These are phyloP conservation scores for Penicillium coprophilum DNA, from an alignment of 495 filamentous ascomycete species.

Conservation along the genomic window DNA sequence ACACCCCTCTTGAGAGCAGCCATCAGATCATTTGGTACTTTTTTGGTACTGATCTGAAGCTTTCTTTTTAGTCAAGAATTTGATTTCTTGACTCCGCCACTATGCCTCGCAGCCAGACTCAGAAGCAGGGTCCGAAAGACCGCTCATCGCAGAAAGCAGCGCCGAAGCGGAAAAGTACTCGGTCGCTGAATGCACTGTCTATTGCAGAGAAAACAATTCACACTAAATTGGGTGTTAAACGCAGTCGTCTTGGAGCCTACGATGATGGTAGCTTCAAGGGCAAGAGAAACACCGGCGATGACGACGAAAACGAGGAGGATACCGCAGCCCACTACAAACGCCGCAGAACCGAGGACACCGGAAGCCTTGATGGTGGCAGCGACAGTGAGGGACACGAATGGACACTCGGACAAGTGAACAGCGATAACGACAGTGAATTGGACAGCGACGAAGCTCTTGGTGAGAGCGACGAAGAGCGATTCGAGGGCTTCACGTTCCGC, in stretches of 20 bases:
- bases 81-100: constrained; percentile 21
- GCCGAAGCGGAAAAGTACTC: constrained; percentile 52
- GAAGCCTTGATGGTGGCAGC: constrained; percentile 58
- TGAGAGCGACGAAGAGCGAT: constrained; percentile 79
- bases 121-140: constrained; percentile 47
- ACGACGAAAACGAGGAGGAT: constrained; percentile 49
- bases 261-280: constrained; percentile 48
- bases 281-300: constrained; percentile 41
- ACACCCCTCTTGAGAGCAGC: constrained; percentile 21
- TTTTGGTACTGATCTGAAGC: constrained; percentile 8
- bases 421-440: constrained; percentile 77
- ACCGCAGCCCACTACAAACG: constrained; percentile 50
- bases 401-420: constrained; percentile 73
- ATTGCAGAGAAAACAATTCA: constrained; percentile 68
- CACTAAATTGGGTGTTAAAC: constrained; percentile 49
- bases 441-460: constrained; percentile 95
- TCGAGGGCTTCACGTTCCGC: constrained; percentile 72
- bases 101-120: constrained; percentile 70
- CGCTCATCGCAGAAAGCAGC: constrained; percentile 45
- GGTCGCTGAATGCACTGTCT: constrained; percentile 78
- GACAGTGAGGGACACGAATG: constrained; percentile 90
- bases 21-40: constrained; percentile 14
- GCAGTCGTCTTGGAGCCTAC: constrained; percentile 58
- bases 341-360: constrained; percentile 39
- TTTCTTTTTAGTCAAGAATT: constrained; percentile 12